These are phyloP conservation scores for Aspergillus steynii DNA, from an alignment of 495 filamentous ascomycete genomes.

Conservation along the genomic window DNA sequence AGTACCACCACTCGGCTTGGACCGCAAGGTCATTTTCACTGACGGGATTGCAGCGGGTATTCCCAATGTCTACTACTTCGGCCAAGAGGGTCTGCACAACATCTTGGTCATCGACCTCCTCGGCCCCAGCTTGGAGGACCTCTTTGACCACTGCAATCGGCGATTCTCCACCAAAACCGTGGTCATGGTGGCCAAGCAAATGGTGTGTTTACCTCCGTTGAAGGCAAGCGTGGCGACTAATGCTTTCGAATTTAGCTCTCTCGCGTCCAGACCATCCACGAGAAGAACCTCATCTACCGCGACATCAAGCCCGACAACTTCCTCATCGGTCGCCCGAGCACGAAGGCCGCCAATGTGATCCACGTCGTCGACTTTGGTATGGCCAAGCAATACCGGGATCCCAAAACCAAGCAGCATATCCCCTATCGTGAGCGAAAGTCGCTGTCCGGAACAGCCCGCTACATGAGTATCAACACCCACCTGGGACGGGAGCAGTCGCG, in stretches of 20 bases:
- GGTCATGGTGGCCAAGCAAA: constrained; percentile 99
- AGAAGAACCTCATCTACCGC: constrained; percentile 99
- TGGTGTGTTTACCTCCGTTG: constrained; percentile 60
- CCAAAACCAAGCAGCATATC: constrained; percentile 99
- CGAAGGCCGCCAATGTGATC: constrained; percentile 95
- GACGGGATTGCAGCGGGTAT: constrained; percentile 70
- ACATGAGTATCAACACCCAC: constrained; percentile 99
- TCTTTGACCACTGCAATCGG: constrained; percentile 97
- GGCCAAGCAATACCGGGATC: constrained; percentile 99
- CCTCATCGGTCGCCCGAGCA: constrained; percentile 89
- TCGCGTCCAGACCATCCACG: constrained; percentile 97
- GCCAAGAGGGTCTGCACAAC: constrained; percentile 98
- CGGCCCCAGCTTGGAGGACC: constrained; percentile 92
- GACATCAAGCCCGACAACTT: constrained; percentile 99
- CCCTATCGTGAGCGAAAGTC: constrained; percentile 98
- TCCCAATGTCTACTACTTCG: constrained; percentile 99
- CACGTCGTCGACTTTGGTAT: constrained; percentile 99
- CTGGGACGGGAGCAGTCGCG: constrained; percentile 94
- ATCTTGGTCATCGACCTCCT: constrained; percentile 98
- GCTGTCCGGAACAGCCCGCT: constrained; percentile 92
- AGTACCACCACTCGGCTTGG: constrained; percentile 46
- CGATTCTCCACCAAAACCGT: constrained; percentile 97
- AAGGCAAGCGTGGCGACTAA: neutral
- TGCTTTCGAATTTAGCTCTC: constrained; percentile 65
- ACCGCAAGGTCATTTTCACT: constrained; percentile 17